Evolutionary conservation across 2,329 filamentous ascomycete species (phyloP).

Genomic region (Aspergillus melleus): DNA sequence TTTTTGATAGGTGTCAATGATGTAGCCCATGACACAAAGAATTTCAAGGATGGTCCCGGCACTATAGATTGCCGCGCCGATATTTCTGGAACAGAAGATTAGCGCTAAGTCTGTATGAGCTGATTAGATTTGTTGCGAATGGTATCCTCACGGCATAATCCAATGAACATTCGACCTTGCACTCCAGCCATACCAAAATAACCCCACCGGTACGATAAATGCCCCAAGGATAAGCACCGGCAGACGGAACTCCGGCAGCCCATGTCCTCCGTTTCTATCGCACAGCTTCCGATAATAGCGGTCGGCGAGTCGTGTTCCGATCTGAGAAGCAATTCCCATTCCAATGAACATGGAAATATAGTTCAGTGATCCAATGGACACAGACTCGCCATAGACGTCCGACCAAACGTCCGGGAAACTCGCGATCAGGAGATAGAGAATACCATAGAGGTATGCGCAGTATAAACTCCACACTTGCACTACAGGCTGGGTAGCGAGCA

Average conservation of each 20-base stretch:
- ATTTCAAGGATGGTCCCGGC: slow-evolving; percentile 45
- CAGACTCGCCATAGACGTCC: slow-evolving; percentile 53
- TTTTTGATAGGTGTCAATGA: slow-evolving; percentile 39
- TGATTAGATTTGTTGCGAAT: background rate
- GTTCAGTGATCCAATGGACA: slow-evolving; percentile 61
- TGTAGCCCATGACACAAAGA: slow-evolving; percentile 44
- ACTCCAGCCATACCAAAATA: slow-evolving; percentile 60
- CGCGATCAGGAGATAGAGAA: slow-evolving; percentile 63
- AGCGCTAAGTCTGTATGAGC: background rate
- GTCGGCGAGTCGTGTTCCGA: slow-evolving; percentile 51
- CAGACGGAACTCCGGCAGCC: slow-evolving; percentile 59
- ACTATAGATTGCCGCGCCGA: slow-evolving; percentile 52
- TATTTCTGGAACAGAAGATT: slow-evolving; percentile 32
- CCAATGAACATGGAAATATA: slow-evolving; percentile 63
- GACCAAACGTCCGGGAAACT: slow-evolving; percentile 63
- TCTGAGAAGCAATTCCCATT: slow-evolving; percentile 56
- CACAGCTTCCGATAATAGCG: slow-evolving; percentile 49
- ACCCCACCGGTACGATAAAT: slow-evolving; percentile 51
- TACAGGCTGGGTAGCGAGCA: slow-evolving; percentile 60
- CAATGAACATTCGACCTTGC: slow-evolving; percentile 51
- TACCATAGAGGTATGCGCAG: slow-evolving; percentile 59
- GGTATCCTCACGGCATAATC: slow-evolving; percentile 44
- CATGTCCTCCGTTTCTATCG: slow-evolving; percentile 40
- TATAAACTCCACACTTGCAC: slow-evolving; percentile 57
- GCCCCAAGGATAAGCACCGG: slow-evolving; percentile 57